phyloP scores from a whole-genome alignment of 257 asterid genomes.

The Capsicum baccatum region DNA sequence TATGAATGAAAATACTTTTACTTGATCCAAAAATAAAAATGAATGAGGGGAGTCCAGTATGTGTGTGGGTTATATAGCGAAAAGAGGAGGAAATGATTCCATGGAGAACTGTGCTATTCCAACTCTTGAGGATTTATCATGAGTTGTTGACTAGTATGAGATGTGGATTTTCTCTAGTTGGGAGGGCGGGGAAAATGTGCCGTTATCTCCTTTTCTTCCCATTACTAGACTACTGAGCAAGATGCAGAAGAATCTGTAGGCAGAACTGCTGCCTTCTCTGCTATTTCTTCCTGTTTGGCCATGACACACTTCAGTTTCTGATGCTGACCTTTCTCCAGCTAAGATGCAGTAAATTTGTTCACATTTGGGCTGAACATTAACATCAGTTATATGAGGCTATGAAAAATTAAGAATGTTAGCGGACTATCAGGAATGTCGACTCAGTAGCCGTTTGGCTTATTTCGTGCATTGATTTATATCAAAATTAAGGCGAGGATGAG shows the following conservation, averaged over 20 bases:
- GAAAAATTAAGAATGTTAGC: not conserved
- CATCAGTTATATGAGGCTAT: slow-evolving; percentile 4
- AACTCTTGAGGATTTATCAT: not conserved
- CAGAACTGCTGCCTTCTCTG: not conserved
- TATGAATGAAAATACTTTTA: too few relatives aligned
- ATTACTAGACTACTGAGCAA: not conserved
- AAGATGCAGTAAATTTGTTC: slow-evolving; percentile 1
- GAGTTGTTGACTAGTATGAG: not conserved
- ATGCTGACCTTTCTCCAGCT: slow-evolving; percentile 16
- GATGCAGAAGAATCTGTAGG: slow-evolving; percentile 14
- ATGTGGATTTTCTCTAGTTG: slow-evolving; percentile 4
- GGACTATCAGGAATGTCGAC: not conserved
- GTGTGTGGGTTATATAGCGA: not conserved
- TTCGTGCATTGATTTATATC: not conserved
- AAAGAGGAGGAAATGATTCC: slow-evolving; percentile 16
- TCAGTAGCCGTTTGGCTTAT: not conserved
- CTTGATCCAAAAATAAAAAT: too few relatives aligned
- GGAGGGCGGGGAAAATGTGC: not conserved
- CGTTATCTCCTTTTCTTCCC: not conserved
- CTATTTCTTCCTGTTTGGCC: slow-evolving; percentile 13
- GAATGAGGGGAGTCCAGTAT: not conserved
- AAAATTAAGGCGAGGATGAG: slow-evolving; percentile 5
- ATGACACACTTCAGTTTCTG: not conserved
- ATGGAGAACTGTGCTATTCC: slow-evolving; percentile 3
- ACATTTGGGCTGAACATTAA: not conserved